Percentiles rank a stretch among this genome's conserved stretches.
phyloP scores from a whole-genome alignment of 2,329 filamentous ascomycete genomes.

The Alternaria alternata region DNA sequence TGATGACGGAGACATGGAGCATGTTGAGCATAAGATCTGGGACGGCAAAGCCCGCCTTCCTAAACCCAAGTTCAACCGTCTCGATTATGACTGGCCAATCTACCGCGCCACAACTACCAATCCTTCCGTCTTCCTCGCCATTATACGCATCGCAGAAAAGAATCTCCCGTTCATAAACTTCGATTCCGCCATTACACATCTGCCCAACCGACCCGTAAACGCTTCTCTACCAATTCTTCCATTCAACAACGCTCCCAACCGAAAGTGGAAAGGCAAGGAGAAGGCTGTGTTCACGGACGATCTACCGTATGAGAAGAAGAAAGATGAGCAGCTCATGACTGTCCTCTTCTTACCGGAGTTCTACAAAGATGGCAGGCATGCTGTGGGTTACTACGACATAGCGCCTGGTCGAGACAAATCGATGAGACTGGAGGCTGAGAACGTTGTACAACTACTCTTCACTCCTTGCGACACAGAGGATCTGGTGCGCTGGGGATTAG shows the following conservation, averaged over 20 bases:
- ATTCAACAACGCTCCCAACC: too few relatives aligned
- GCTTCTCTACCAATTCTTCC: slow-evolving; percentile 7
- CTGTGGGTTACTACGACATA: slow-evolving; percentile 20
- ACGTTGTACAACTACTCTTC: slow-evolving; percentile 8
- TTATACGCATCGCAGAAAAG: slow-evolving; percentile 28
- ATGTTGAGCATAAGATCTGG: too few relatives aligned
- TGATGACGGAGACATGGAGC: not conserved
- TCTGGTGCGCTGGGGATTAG: slow-evolving; percentile 8
- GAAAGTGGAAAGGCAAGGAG: not conserved
- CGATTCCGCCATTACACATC: slow-evolving; percentile 24
- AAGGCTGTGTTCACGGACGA: slow-evolving; percentile 6
- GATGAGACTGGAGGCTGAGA: not conserved
- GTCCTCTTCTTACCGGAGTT: slow-evolving; percentile 29
- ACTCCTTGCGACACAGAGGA: slow-evolving; percentile 20
- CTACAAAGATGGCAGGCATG: slow-evolving; percentile 25
- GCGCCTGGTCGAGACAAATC: too few relatives aligned
- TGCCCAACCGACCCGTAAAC: slow-evolving; percentile 25
- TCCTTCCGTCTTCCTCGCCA: slow-evolving; percentile 29
- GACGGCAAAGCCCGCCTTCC: not conserved
- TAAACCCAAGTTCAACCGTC: not conserved
- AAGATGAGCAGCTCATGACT: not conserved
- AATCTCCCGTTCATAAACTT: slow-evolving; percentile 31
- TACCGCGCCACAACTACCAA: slow-evolving; percentile 28
- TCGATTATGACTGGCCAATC: slow-evolving; percentile 9
- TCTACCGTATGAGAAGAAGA: not conserved